phyloP scores from a whole-genome alignment of 2,329 filamentous ascomycete genomes.

The Fusarium redolens region DNA sequence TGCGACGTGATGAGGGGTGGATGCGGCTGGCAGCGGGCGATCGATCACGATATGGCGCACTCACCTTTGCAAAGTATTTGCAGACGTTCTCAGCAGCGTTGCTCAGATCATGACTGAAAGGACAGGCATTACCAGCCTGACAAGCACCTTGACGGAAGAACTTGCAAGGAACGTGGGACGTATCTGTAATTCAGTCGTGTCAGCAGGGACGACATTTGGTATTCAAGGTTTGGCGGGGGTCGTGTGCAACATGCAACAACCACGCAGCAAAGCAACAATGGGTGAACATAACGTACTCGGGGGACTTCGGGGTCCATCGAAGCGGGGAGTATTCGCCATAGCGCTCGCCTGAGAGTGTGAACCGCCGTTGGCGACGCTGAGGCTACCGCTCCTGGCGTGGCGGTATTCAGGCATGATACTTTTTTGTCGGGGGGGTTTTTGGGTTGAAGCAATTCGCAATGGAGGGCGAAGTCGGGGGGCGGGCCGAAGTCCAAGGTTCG shows the following conservation, averaged over 20 bases:
- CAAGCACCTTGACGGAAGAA: constrained; percentile 98
- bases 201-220: constrained; percentile 33
- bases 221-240: constrained; percentile 37
- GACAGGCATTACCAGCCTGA: constrained; percentile 94
- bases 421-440: constrained; percentile 43
- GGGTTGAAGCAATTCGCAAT: constrained; percentile 36
- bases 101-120: constrained; percentile 94
- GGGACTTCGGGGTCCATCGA: constrained; percentile 71
- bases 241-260: constrained; percentile 44
- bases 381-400: constrained; percentile 68
- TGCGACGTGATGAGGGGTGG: constrained; percentile 20
- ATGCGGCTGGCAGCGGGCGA: constrained; percentile 21
- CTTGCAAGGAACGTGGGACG: constrained; percentile 98
- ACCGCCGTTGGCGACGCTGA: constrained; percentile 60
- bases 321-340: constrained; percentile 54
- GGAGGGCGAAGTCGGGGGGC: constrained; percentile 27
- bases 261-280: not conserved
- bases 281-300: constrained; percentile 60
- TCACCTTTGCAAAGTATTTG: constrained; percentile 99
- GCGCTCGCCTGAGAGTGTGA: constrained; percentile 41
- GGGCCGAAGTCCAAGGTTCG: constrained; percentile 25
- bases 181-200: constrained; percentile 69
- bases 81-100: constrained; percentile 87
- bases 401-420: constrained; percentile 61
- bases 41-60: constrained; percentile 45